Conservation (phyloP, 257 asterid species). For the Leptodermis oblonga region DNA sequence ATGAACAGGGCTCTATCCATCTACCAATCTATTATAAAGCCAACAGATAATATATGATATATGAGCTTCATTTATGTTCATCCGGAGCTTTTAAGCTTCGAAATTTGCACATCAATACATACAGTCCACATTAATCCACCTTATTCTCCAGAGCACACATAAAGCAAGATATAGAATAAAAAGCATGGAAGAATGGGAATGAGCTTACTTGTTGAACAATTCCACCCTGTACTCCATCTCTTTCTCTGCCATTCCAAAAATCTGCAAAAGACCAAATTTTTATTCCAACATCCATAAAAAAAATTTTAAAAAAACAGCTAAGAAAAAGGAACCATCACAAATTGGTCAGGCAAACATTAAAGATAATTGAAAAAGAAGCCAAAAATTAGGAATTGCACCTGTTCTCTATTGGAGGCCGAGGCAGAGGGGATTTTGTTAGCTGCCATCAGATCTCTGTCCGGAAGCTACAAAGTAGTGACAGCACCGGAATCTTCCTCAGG, state of each 20-base stretch:
- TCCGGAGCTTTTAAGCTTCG: neutral
- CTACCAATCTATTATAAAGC: neutral
- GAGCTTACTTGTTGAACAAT: constrained; percentile 62
- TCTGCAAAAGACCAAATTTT: constrained; percentile 23
- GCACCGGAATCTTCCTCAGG: neutral
- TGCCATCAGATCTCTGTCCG: constrained; percentile 43
- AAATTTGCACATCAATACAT: neutral
- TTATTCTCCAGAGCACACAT: neutral
- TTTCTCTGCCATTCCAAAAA: constrained; percentile 68
- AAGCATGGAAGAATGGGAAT: neutral
- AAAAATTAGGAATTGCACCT: constrained; percentile 30
- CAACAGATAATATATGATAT: too few relatives aligned
- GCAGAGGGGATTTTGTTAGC: constrained; percentile 34
- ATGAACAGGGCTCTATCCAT: too few relatives aligned
- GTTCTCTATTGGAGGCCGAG: constrained; percentile 41
- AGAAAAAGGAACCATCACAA: neutral
- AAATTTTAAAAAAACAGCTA: too few relatives aligned
- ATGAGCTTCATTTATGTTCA: neutral
- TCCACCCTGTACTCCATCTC: constrained; percentile 83
- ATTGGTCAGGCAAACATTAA: neutral
- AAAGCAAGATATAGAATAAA: too few relatives aligned
- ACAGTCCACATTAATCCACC: neutral
- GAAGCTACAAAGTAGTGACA: neutral
- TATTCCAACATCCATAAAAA: neutral
- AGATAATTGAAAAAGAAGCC: neutral